Evolutionary conservation across 169 alveolate genomes (phyloP), one percentile per base, ranked within the genome.

Genomic region (Eimeria necatrix): DNA sequence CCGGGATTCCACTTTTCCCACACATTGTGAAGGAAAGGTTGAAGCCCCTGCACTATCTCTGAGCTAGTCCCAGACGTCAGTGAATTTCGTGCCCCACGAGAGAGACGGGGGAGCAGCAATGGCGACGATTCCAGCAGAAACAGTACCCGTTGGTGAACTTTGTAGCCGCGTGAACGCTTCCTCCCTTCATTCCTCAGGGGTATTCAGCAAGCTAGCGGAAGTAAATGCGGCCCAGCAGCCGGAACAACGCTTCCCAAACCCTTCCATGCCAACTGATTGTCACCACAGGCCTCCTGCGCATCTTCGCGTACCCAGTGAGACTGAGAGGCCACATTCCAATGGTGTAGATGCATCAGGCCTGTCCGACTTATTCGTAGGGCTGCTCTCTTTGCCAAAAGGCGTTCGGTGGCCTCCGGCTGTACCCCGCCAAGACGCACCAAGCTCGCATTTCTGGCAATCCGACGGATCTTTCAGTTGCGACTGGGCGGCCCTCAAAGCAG

Each of bases 381-480:
- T 84, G 49, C 78, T 59, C n/a, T 56, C 92, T 16, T 26, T 84
- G 92, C 49, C 78, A 32, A 53, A 26, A 56, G 80, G 49, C 22
- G 80, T 59, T 41, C 80, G 60, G n/a, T 51, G 92, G 92, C 92
- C 76, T 41, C 92, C 74, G 46, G 4, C 59, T 26, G 24, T 84
- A 18, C 92, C 92, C 32, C 49, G 41, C 24, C 73, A 51, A 24
- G 18, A n/a, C 48, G 89, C 46, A 16, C 3, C 52, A n/a, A 56
- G 49, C 60, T 84, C 92, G 48, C 5, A 53, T 7, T 84, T 84
- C 92, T 60, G 92, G 92, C 78, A 59, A 49, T 24, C 78, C 8
- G 92, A 84, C 60, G 92, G 92, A 6, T 84, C 92, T 24, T 84
- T 84, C 80, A 84, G 92, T 59, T 84, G 92, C 61, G 78, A 84